Percentiles rank a stretch among this genome's conserved stretches.
Conservation (phyloP, 2,329 filamentous ascomycete species). For the Paraphoma sp. region DNA sequence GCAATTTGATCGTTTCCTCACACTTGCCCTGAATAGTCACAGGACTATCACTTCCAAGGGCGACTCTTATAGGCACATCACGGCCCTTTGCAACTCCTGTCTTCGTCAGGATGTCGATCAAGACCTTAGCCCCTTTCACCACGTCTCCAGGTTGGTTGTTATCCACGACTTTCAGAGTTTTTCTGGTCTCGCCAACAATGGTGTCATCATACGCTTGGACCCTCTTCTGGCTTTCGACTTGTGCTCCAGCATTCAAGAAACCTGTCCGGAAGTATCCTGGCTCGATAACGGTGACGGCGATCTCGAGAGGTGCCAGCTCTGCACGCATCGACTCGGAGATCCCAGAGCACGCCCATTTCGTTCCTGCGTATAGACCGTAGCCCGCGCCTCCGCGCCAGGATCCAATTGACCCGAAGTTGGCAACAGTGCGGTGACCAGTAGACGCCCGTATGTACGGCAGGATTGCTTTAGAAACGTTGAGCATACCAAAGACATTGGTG, state of each 20-base stretch:
- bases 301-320: constrained; percentile 55
- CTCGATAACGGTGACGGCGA: constrained; percentile 56
- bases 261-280: constrained; percentile 60
- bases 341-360: constrained; percentile 55
- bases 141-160: constrained; percentile 64
- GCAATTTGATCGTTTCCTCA: constrained; percentile 13
- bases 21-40: constrained; percentile 24
- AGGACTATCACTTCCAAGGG: constrained; percentile 53
- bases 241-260: constrained; percentile 46
- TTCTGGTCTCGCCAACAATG: constrained; percentile 41
- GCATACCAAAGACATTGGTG: constrained; percentile 62
- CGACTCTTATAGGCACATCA: constrained; percentile 60
- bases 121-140: constrained; percentile 58
- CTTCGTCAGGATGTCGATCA: constrained; percentile 63
- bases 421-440: constrained; percentile 49
- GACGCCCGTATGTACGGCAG: constrained; percentile 56
- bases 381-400: constrained; percentile 50
- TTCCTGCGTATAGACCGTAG: constrained; percentile 54
- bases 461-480: constrained; percentile 58
- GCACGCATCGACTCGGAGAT: constrained; percentile 52
- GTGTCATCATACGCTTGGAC: constrained; percentile 44
- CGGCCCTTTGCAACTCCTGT: constrained; percentile 57
- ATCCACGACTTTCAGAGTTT: constrained; percentile 46
- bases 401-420: constrained; percentile 57
- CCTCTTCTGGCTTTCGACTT: constrained; percentile 17